Base-by-base conservation (phyloP, 116 monocot species). In the Iris pallida region DNA sequence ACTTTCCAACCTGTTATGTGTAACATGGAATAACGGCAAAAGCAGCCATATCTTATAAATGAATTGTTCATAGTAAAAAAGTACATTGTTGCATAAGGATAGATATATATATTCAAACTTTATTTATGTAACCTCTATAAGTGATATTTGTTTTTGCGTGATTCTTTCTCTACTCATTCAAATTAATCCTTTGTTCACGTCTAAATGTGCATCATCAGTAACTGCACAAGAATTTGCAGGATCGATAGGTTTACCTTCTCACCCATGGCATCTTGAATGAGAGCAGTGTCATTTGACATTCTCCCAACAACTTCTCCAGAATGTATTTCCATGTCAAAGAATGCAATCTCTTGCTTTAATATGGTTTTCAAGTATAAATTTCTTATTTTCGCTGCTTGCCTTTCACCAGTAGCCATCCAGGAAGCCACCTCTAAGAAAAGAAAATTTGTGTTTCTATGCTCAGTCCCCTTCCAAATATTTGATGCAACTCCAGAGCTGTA, bases 231-330 rank as follows among this genome's bases (percentile, higher is more conserved):
- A 30, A 30, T 30, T 30, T 30, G 30, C 30, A 30, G 30, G 30
- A 30, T 30, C 3, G 30, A 30, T 30, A 30, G 30, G 30, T 30
- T 14, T 57, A 69, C 76, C 81, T 81, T 76, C 48, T 81, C 81
- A 51, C 81, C 81, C 67, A 81, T 81, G 15, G 81, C 70, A 63
- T 81, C 75, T 75, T 80, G 80, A 53, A 75, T 60, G 6, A 80
- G 57, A 43, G 75, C 17, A 13, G 75, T 70, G 54, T 81, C 81
- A 11, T 72, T 76, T 18, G 81, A 81, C 67, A 81, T 76, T 52
- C 76, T 62, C 15, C 54, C 76, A 30, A 76, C 41, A 5, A 81
- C 72, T 81, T 76, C 64, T 18, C 76, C 81, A 44, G 76, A 76
- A 5, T 71, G 63, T 6, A 49, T 76, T 63, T 81, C 72, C 19